Conservation (phyloP, 441 rosid genomes). For the Erodium chrysanthum region DNA sequence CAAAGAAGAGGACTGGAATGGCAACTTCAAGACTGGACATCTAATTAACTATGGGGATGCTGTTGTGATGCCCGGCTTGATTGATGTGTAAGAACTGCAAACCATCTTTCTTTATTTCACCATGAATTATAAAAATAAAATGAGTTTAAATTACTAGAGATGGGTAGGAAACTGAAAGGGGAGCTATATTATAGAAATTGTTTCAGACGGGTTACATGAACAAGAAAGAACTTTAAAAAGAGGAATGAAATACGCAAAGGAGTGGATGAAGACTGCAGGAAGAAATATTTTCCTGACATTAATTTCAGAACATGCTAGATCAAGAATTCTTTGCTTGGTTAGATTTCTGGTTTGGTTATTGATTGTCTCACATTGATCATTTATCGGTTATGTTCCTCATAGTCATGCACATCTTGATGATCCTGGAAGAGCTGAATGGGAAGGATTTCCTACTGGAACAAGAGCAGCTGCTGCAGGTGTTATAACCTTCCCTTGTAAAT, state of each 20-base stretch:
- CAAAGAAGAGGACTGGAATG: slow-evolving; percentile 53
- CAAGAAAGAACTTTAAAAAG: background rate
- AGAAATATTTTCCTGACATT: background rate
- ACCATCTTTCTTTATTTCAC: background rate
- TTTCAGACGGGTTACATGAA: background rate
- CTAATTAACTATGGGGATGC: slow-evolving; percentile 69
- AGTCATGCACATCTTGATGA: slow-evolving; percentile 96
- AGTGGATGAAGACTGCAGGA: background rate
- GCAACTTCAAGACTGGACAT: slow-evolving; percentile 30
- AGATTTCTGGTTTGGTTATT: background rate
- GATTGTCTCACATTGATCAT: background rate
- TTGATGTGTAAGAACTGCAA: slow-evolving; percentile 60
- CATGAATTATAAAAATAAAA: background rate
- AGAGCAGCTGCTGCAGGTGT: slow-evolving; percentile 94
- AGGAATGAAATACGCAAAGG: background rate
- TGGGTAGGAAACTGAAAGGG: background rate
- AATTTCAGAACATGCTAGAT: background rate
- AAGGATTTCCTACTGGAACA: slow-evolving; percentile 91
- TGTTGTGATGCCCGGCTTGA: slow-evolving; percentile 83
- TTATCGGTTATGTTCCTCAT: slow-evolving; percentile 13
- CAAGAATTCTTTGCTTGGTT: background rate
- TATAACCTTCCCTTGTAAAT: background rate
- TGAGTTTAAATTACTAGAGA: slow-evolving; percentile 1
- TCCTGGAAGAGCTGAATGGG: slow-evolving; percentile 93
- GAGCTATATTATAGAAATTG: background rate